These are phyloP conservation scores for Teratosphaeriaceae sp. DNA, from an alignment of 2,329 filamentous ascomycete genomes.

Conservation along the genomic window DNA sequence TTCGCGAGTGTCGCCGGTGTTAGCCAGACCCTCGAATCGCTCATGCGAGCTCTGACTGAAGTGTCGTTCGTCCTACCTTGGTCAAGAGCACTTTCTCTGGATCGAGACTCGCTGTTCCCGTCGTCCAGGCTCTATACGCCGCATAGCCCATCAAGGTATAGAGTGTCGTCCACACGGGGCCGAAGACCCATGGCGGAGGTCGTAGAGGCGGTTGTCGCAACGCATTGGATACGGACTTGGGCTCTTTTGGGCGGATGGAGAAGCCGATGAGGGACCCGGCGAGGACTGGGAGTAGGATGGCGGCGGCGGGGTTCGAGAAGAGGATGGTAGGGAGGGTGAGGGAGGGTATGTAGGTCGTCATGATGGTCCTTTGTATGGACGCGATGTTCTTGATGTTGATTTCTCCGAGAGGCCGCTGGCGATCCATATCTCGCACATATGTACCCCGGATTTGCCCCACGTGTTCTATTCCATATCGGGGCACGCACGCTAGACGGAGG, in stretches of 20 bases:
- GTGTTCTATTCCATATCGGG: not conserved
- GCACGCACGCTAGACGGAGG: not conserved
- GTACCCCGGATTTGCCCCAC: not conserved
- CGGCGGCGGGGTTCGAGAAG: slow-evolving; percentile 65
- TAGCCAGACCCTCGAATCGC: not conserved
- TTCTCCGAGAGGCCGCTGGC: not conserved
- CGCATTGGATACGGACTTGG: slow-evolving; percentile 55
- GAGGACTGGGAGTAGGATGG: slow-evolving; percentile 68
- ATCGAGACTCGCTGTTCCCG: slow-evolving; percentile 53
- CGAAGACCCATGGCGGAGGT: slow-evolving; percentile 53
- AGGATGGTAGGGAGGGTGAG: slow-evolving; percentile 66
- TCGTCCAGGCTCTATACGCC: slow-evolving; percentile 66
- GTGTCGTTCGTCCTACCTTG: slow-evolving; percentile 37
- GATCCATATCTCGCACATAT: not conserved
- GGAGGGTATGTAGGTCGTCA: slow-evolving; percentile 75
- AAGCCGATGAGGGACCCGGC: slow-evolving; percentile 70
- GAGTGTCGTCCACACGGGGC: slow-evolving; percentile 52
- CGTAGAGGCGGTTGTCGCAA: slow-evolving; percentile 59
- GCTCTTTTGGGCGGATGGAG: slow-evolving; percentile 52
- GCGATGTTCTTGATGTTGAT: not conserved
- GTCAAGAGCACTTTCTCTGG: slow-evolving; percentile 52
- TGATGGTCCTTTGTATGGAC: slow-evolving; percentile 30
- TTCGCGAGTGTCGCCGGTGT: not conserved
- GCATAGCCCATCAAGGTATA: slow-evolving; percentile 79
- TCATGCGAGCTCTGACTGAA: not conserved